A percentile compares a stretch with the other conserved stretches of the same genome.
Evolutionary conservation across 768 basidiomycete genomes (phyloP).

Genomic region (Lentinus brumalis): DNA sequence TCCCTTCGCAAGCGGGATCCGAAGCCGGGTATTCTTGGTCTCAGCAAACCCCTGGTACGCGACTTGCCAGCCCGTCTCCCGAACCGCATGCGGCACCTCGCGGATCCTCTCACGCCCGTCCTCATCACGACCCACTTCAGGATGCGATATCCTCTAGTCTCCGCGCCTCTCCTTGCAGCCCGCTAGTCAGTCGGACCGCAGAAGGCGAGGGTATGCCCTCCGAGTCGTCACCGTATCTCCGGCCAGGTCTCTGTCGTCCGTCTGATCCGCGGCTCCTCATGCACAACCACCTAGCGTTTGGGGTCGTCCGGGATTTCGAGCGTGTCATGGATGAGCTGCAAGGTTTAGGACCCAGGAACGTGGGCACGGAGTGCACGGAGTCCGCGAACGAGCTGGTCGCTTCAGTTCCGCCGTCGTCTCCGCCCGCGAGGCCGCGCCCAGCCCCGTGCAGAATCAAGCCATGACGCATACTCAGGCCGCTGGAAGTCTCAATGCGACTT

Average conservation of each 20-base stretch:
- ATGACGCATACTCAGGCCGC: not conserved
- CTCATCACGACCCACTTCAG: not conserved
- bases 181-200: slow-evolving; percentile 15
- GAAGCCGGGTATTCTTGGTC: slow-evolving; percentile 6
- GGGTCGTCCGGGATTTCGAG: slow-evolving; percentile 21
- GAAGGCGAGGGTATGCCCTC: slow-evolving; percentile 5
- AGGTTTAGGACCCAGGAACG: slow-evolving; percentile 8
- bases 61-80: not conserved
- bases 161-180: slow-evolving; percentile 17
- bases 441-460: not conserved
- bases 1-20: not conserved
- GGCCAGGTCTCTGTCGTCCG: slow-evolving; percentile 8
- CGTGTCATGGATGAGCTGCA: slow-evolving; percentile 19
- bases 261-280: slow-evolving; percentile 13
- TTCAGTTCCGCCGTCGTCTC: not conserved
- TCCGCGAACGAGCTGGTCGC: not conserved
- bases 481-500: not conserved
- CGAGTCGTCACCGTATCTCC: slow-evolving; percentile 4
- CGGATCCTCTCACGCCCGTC: slow-evolving; percentile 15
- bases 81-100: slow-evolving; percentile 5
- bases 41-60: not conserved
- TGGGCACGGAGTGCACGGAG: not conserved
- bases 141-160: slow-evolving; percentile 12
- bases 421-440: not conserved
- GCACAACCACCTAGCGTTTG: slow-evolving; percentile 12